Conservation (phyloP, 2,329 filamentous ascomycete species). For the Berkeleyomyces basicola region DNA sequence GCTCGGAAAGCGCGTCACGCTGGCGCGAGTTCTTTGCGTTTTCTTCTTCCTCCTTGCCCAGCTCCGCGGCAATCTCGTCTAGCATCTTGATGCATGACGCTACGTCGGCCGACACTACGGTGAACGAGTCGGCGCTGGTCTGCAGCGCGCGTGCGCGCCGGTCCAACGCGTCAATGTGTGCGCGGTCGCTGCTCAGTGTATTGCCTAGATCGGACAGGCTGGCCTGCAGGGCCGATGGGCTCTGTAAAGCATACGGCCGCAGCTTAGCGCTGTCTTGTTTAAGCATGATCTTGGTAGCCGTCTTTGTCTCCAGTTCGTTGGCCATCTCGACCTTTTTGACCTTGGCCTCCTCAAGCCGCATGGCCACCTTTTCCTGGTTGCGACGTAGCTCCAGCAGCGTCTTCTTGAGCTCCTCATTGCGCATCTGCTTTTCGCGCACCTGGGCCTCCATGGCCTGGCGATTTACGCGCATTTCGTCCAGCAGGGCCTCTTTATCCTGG, state of each 20-base stretch:
- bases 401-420: constrained; percentile 77
- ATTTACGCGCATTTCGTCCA: constrained; percentile 68
- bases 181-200: constrained; percentile 60
- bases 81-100: constrained; percentile 76
- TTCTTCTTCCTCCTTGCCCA: constrained; percentile 85
- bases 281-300: constrained; percentile 49
- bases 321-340: constrained; percentile 64
- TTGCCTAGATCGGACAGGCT: constrained; percentile 68
- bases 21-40: constrained; percentile 64
- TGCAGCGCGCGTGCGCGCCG: constrained; percentile 76
- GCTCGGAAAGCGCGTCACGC: constrained; percentile 71
- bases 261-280: constrained; percentile 80
- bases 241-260: constrained; percentile 81
- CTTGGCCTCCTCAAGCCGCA: constrained; percentile 69
- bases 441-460: constrained; percentile 65
- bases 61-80: constrained; percentile 69
- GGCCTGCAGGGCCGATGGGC: constrained; percentile 65
- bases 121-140: constrained; percentile 80
- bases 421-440: constrained; percentile 66
- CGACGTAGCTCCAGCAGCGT: constrained; percentile 63
- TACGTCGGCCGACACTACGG: constrained; percentile 69
- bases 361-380: constrained; percentile 67
- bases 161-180: constrained; percentile 75
- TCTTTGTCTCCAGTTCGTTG: constrained; percentile 52
- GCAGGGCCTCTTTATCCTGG: constrained; percentile 63